These are phyloP conservation scores for Carnegiea gigantea DNA, from an alignment of 179 eudicot species.

Conservation along the genomic window DNA sequence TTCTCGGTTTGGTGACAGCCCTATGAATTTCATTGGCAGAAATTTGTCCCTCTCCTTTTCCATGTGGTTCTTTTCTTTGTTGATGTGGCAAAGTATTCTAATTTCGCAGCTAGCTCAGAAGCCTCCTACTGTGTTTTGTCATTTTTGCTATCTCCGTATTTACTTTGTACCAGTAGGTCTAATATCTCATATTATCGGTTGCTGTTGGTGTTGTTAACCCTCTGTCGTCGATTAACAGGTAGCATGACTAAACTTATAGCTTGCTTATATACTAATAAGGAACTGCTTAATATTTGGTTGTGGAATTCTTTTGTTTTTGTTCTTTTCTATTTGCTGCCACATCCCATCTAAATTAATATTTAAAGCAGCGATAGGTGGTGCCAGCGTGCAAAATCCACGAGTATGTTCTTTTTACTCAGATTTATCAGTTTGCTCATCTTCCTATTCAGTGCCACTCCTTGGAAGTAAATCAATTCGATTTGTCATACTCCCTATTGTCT, in stretches of 20 bases:
- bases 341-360: neutral
- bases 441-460: neutral
- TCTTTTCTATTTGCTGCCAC: neutral
- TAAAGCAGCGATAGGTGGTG: neutral
- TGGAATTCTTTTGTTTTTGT: neutral
- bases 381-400: neutral
- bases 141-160: neutral
- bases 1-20: neutral
- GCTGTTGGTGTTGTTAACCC: neutral
- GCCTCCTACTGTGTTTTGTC: neutral
- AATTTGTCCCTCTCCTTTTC: neutral
- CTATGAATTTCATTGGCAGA: neutral
- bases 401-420: neutral
- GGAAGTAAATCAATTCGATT: neutral
- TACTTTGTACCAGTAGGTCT: neutral
- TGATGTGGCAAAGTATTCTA: neutral
- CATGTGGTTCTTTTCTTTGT: neutral
- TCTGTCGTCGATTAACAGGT: neutral
- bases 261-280: constrained; percentile 6
- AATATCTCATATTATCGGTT: neutral
- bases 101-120: constrained; percentile 2
- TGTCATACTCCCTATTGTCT: neutral
- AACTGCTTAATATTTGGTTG: neutral
- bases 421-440: neutral
- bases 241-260: neutral